A percentile compares a stretch with the other conserved stretches of the same genome.
Conservation (phyloP, 306 rosid species). For the Senna siamea region DNA sequence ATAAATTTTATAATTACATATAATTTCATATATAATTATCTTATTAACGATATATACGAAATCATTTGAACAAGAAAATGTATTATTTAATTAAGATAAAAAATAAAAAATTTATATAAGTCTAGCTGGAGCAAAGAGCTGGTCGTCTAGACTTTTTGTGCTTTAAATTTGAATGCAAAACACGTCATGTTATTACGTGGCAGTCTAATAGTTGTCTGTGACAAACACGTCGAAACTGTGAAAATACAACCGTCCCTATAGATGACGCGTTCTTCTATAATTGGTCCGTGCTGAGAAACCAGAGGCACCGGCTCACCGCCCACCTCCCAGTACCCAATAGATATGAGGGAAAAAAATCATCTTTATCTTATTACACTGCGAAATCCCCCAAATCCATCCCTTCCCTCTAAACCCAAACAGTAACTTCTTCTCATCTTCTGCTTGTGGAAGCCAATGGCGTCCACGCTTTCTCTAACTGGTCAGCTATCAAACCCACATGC, state of each 20-base stretch:
- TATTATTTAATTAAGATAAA: too few relatives aligned
- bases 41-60: too few relatives aligned
- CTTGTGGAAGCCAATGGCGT: constrained; percentile 53
- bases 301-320: not conserved
- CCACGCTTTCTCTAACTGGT: constrained; percentile 57
- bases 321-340: not conserved
- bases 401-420: not conserved
- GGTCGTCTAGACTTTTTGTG: too few relatives aligned
- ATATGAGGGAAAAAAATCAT: not conserved
- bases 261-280: not conserved
- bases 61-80: too few relatives aligned
- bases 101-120: too few relatives aligned
- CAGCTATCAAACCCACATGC: constrained; percentile 52
- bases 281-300: constrained; percentile 23
- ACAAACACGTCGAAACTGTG: not conserved
- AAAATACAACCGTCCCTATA: not conserved
- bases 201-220: not conserved
- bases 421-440: not conserved
- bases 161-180: too few relatives aligned
- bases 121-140: too few relatives aligned
- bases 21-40: too few relatives aligned
- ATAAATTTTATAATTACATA: too few relatives aligned
- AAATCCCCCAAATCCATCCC: not conserved
- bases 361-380: not conserved
- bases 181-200: too few relatives aligned